Percentiles rank a stretch among this genome's conserved stretches.
Conservation (phyloP, 208 protist genomes). For the Acanthamoeba castellanii region DNA sequence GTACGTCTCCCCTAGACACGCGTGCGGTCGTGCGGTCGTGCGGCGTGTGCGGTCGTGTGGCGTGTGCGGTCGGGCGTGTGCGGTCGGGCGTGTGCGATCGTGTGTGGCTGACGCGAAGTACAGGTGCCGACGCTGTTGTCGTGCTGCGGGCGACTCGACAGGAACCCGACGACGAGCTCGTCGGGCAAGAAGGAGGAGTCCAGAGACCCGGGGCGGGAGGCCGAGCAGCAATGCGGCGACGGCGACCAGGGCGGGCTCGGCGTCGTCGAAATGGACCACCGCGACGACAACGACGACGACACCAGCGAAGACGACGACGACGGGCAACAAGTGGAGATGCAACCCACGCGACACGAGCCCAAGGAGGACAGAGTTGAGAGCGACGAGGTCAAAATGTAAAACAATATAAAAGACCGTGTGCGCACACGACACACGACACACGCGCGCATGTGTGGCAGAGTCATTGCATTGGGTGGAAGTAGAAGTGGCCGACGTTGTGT, state of each 20-base stretch:
- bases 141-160: not conserved
- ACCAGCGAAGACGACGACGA: not conserved
- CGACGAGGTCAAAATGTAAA: constrained; percentile 18
- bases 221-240: not conserved
- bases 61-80: too few relatives aligned
- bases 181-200: not conserved
- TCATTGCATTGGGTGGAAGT: constrained; percentile 42
- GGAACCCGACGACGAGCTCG: not conserved
- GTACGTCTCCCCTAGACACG: not conserved
- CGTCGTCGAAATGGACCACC: not conserved
- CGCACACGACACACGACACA: too few relatives aligned
- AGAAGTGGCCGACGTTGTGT: constrained; percentile 51
- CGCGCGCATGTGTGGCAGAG: too few relatives aligned
- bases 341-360: not conserved
- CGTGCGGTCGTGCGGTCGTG: not conserved
- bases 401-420: not conserved
- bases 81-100: too few relatives aligned
- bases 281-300: not conserved
- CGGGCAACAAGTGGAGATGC: not conserved
- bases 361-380: not conserved
- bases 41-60: too few relatives aligned
- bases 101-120: not conserved
- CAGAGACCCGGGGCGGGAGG: not conserved
- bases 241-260: not conserved
- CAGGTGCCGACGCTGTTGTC: not conserved